phyloP scores from a whole-genome alignment of 306 rosid genomes.

The Sicyos baderoa region DNA sequence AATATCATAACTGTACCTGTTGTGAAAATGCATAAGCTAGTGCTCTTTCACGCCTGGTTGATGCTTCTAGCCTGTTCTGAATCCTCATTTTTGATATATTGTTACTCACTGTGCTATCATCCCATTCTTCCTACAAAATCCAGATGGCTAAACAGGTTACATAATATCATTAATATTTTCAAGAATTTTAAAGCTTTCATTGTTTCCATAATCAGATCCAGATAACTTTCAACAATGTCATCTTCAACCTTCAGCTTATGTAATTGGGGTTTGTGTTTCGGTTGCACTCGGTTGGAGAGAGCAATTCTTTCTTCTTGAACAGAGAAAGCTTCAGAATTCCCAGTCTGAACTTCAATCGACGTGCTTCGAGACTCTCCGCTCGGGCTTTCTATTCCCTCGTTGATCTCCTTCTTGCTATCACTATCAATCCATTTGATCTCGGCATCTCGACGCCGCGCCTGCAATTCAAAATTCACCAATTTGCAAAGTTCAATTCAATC shows the following conservation, averaged over 20 bases:
- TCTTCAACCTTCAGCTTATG: slow-evolving; percentile 51
- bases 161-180: slow-evolving; percentile 1
- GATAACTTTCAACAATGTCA: neutral
- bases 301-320: slow-evolving; percentile 40
- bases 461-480: slow-evolving; percentile 29
- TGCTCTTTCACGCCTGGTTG: slow-evolving; percentile 87
- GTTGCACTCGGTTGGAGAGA: slow-evolving; percentile 33
- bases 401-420: slow-evolving; percentile 24
- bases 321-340: slow-evolving; percentile 55
- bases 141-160: slow-evolving; percentile 1
- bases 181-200: neutral
- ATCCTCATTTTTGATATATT: slow-evolving; percentile 66
- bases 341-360: slow-evolving; percentile 68
- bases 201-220: neutral
- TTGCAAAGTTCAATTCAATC: neutral
- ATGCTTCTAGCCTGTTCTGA: slow-evolving; percentile 78
- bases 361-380: slow-evolving; percentile 47
- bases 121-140: slow-evolving; percentile 82
- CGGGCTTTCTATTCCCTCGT: slow-evolving; percentile 35
- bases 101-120: slow-evolving; percentile 90
- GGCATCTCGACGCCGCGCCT: slow-evolving; percentile 42
- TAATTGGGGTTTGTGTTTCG: slow-evolving; percentile 41
- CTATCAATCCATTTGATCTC: slow-evolving; percentile 20
- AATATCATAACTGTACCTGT: slow-evolving; percentile 42
- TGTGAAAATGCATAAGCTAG: slow-evolving; percentile 95